Conservation (phyloP, 73 alveolate species). For the Tetrahymena thermophila region DNA sequence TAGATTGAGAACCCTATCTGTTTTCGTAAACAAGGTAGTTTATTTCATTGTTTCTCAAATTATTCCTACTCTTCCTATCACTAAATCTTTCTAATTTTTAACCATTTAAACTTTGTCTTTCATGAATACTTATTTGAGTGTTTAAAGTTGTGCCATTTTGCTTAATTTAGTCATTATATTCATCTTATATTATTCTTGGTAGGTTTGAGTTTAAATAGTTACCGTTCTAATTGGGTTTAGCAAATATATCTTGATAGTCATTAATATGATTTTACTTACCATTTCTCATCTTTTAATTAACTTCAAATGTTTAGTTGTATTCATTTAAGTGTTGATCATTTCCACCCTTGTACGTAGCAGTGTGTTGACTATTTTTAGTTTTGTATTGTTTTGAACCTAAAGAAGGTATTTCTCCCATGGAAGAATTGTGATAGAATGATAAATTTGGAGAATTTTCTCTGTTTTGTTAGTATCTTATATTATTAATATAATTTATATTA, state of each 20-base stretch:
- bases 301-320: neutral
- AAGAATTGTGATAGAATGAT: neutral
- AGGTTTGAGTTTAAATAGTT: neutral
- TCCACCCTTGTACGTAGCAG: neutral
- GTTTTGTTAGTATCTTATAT: neutral
- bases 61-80: neutral
- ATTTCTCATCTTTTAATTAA: neutral
- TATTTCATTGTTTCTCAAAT: neutral
- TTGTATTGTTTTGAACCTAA: neutral
- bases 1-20: neutral
- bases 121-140: neutral
- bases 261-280: neutral
- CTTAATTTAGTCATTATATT: neutral
- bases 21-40: neutral
- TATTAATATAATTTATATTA: neutral
- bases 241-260: neutral
- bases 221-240: neutral
- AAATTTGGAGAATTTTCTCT: neutral
- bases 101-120: neutral
- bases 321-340: neutral
- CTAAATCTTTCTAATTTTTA: neutral
- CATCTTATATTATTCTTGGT: neutral
- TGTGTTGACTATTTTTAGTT: neutral
- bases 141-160: neutral
- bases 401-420: neutral